phyloP scores from a whole-genome alignment of 1,284 basidiomycete genomes.

The Erythrobasidium hasegawianum region DNA sequence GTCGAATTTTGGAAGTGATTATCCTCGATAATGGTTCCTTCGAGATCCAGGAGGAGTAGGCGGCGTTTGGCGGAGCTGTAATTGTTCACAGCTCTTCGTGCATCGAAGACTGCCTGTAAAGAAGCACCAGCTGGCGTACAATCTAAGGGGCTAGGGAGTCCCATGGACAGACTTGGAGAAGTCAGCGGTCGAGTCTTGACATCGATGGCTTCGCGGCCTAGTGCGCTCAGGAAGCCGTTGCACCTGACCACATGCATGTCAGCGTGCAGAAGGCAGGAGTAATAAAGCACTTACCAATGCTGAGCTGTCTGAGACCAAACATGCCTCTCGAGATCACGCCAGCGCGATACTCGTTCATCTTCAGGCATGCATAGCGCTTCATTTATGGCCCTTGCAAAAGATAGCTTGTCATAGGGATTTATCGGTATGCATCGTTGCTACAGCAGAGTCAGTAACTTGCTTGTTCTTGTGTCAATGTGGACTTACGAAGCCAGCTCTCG shows the following conservation, averaged over 20 bases:
- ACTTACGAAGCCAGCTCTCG: slow-evolving; percentile 66
- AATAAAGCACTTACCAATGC: slow-evolving; percentile 54
- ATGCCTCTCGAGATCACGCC: slow-evolving; percentile 80
- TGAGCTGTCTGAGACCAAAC: slow-evolving; percentile 84
- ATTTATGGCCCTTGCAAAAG: slow-evolving; percentile 70
- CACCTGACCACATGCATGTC: too few species aligned
- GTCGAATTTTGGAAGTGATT: slow-evolving; percentile 55
- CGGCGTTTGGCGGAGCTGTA: slow-evolving; percentile 51
- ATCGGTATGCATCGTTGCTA: slow-evolving; percentile 19
- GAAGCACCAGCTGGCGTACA: background rate
- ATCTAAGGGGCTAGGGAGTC: slow-evolving; percentile 44
- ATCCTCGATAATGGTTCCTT: slow-evolving; percentile 64
- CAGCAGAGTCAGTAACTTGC: slow-evolving; percentile 6
- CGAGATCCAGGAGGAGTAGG: slow-evolving; percentile 71
- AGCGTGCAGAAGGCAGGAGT: too few species aligned
- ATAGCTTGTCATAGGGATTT: slow-evolving; percentile 62
- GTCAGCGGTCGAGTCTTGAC: slow-evolving; percentile 45
- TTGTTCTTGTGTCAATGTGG: slow-evolving; percentile 58
- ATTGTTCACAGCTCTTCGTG: background rate
- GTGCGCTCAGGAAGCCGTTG: slow-evolving; percentile 61
- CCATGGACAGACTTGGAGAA: slow-evolving; percentile 44
- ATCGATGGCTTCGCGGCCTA: slow-evolving; percentile 35
- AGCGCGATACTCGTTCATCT: slow-evolving; percentile 66
- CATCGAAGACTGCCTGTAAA: slow-evolving; percentile 10
- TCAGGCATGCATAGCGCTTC: slow-evolving; percentile 70